These are phyloP conservation scores for Aspergillus sp. DNA, from an alignment of 2,329 filamentous ascomycete genomes.

Conservation along the genomic window DNA sequence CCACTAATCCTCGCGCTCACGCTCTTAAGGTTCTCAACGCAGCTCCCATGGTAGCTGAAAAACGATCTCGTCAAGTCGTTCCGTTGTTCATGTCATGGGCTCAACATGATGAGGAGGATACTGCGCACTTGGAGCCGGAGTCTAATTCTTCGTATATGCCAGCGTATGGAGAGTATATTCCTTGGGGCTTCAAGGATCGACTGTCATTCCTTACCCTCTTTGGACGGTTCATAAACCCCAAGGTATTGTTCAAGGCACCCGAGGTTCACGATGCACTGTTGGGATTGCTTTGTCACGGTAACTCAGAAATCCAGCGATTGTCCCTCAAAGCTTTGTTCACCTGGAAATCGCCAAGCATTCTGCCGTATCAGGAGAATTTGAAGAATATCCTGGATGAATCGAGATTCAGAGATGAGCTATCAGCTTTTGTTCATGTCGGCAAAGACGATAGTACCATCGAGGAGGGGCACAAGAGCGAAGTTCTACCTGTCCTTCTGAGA, in stretches of 20 bases:
- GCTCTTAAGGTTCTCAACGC: slow-evolving; percentile 71
- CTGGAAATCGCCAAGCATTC: slow-evolving; percentile 76
- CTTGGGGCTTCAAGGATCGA: slow-evolving; percentile 58
- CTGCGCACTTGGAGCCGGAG: slow-evolving; percentile 6
- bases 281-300: slow-evolving; percentile 74
- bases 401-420: slow-evolving; percentile 88
- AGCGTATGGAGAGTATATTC: slow-evolving; percentile 15
- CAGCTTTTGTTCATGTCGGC: slow-evolving; percentile 73
- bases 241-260: slow-evolving; percentile 67
- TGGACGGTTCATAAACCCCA: slow-evolving; percentile 78
- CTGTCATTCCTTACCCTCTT: slow-evolving; percentile 78
- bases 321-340: slow-evolving; percentile 77
- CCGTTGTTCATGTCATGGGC: slow-evolving; percentile 81
- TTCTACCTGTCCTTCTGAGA: slow-evolving; percentile 82
- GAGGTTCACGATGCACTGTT: slow-evolving; percentile 72
- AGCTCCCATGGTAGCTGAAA: slow-evolving; percentile 73
- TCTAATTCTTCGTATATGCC: slow-evolving; percentile 2
- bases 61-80: slow-evolving; percentile 73
- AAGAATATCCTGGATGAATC: slow-evolving; percentile 83
- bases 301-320: slow-evolving; percentile 79
- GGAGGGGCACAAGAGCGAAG: slow-evolving; percentile 60
- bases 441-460: slow-evolving; percentile 59
- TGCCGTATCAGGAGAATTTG: slow-evolving; percentile 75
- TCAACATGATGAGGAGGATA: slow-evolving; percentile 44
- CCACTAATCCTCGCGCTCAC: slow-evolving; percentile 59